Evolutionary conservation across 75 land plant species (phyloP), one percentile per base, ranked within the genome.

Genomic region (Selaginella moellendorffii): DNA sequence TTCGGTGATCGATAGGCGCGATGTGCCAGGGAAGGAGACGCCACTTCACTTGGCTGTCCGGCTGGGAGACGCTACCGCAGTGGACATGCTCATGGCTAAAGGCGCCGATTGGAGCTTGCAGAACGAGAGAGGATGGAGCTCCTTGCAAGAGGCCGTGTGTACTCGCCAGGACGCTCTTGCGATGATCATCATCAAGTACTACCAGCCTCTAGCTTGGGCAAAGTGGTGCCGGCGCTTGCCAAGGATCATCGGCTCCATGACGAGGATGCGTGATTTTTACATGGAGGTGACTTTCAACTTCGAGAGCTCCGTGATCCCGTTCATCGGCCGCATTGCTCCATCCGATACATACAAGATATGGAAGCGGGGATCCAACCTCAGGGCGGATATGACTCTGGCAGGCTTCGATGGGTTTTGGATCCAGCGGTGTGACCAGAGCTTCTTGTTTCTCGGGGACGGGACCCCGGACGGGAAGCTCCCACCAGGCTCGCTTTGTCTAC

Each of bases 161-260:
- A 66, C 69, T 12, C 63, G 83, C 14, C 79, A 81, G 30, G 85
- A 82, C 59, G 78, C 61, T 1, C 77, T 87, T 24, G 85, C 91
- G 0, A 73, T 52, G 85, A 74, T 74, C 5, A 84, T 87, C 21
- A 78, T 84, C 28, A 54, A 78, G 66, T 73, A 82, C 36, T 82
- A 85, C 67, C 88, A 82, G 76, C 85, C 85, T 1, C 54, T 81
- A 31, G 85, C 91, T 1, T 87, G 88, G 88, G 88, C 85, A 0
- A 87, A 87, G 31, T 87, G 91, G 91, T 82, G 91, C 62, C 28
- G 91, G 26, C 69, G 91, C 54, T 54, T 87, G 25, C 91, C 91
- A 18, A 70, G 91, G 1, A 30, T 87, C 28, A 65, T 87, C 0
- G 79, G 53, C 5, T 67, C 83, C 1, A 81, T 87, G 84, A 53